Evolutionary conservation across 768 basidiomycete species (phyloP), one percentile per base, ranked within the genome.

Genomic region (Postia placenta): DNA sequence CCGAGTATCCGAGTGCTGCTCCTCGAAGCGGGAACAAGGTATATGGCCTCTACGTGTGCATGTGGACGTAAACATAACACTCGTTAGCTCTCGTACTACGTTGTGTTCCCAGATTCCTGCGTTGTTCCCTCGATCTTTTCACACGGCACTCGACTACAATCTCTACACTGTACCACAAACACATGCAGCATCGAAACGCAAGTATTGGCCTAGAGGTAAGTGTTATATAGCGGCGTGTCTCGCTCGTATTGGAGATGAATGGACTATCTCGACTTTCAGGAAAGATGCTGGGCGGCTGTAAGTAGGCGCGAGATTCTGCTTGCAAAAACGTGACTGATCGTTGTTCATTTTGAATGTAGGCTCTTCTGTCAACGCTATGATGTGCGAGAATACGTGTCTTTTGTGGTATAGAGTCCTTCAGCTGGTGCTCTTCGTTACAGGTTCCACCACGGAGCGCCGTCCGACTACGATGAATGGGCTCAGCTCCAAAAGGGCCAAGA

Each of bases 261-360:
- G 11, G 15, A 22, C 22, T 24, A 5, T 27, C n/a, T 17, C 17
- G 7, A 30, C 20, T 35, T 2, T 5, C 4, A 86, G 85, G 67
- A 1, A 85, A 80, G 58, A 68, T 88, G 61, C 73, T 89, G 5
- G 86, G 86, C 20, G 86, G 86, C 59, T 88, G 86, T 83, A 58
- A 63, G 80, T 12, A 3, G 12, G 12, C 9, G 24, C 30, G 30
- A 7, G 15, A 33, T 33, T 41, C n/a, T n/a, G n/a, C n/a, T n/a
- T n/a, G n/a, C n/a, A n/a, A n/a, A n/a, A n/a, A n/a, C n/a, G n/a
- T n/a, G n/a, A n/a, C n/a, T n/a, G n/a, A n/a, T n/a, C n/a, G n/a
- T n/a, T n/a, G 5, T 9, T 39, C 11, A 36, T 48, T n/a, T n/a
- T n/a, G n/a, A n/a, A 46, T 39, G 12, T 37, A 83, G 79, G 80